Evolutionary conservation across 2,329 filamentous ascomycete species (phyloP), one percentile per base, ranked within the genome.

Genomic region (Diaporthe australafricana): DNA sequence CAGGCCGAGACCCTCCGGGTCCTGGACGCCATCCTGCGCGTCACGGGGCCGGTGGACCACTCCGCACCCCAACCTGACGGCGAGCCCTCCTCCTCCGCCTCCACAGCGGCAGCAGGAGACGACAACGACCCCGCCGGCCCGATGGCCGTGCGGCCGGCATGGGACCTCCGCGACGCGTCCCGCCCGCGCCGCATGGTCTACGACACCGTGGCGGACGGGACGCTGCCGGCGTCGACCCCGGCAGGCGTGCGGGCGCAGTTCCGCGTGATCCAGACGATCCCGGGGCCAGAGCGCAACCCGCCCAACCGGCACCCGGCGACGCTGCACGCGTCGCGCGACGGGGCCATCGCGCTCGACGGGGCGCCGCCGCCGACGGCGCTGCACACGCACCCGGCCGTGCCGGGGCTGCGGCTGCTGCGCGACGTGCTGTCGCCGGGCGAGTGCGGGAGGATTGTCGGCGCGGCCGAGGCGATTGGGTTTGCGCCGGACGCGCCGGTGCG

Each of bases 251-350:
- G 57, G 1, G 38, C 65, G 1, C 56, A 50, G 2, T 87, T 93
- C 66, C 85, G 87, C 0, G 79, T 92, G 42, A 87, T 93, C 72
- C 91, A 93, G 75, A 89, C 84, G 1, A 93, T 87, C 0, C 84
- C 87, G 0, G 91, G 89, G 0, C 80, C 85, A 0, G 82, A 88
- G 30, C 87, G 91, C 35, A 93, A 92, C 75, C 91, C 91, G 1
- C 89, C 91, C 0, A 93, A 93, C 74, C 87, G 90, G 30, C 90
- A 93, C 76, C 86, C 88, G 0, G 92, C 91, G 0, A 85, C 93
- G 35, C 84, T 93, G 5, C 91, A 92, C 76, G 87, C 91, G 0
- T 89, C 90, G 0, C 77, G 83, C 40, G 85, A 90, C 1, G 84
- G 91, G 73, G 83, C 90, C 0, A 84, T 93, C 4, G 80, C 82